These are phyloP conservation scores for Acrasis kona DNA, from an alignment of 78 protist genomes.

Conservation along the genomic window DNA sequence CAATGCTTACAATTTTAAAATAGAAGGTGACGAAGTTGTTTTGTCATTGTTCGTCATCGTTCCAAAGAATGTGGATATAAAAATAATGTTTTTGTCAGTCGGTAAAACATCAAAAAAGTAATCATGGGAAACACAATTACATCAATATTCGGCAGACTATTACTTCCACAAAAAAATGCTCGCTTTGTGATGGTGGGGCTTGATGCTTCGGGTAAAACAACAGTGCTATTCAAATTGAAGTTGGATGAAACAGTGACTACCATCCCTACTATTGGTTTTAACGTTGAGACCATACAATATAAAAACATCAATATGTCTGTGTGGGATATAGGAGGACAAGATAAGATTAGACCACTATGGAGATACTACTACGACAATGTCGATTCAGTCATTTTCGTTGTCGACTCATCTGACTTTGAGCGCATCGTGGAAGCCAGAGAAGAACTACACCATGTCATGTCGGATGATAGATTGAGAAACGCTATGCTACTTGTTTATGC, in stretches of 20 bases:
- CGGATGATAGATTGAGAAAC: conserved; percentile 46
- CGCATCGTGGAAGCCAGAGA: conserved; percentile 15
- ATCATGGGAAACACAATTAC: too few species aligned
- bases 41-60: too few species aligned
- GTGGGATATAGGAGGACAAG: conserved; percentile 46
- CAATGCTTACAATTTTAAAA: too few species aligned
- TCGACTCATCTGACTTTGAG: conserved; percentile 31
- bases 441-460: conserved; percentile 65
- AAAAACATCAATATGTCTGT: conserved; percentile 11
- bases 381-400: conserved; percentile 33
- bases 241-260: neutral
- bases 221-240: neutral
- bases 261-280: conserved; percentile 22
- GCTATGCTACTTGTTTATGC: conserved; percentile 66
- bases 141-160: too few species aligned
- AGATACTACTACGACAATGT: conserved; percentile 25
- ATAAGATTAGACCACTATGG: conserved; percentile 37
- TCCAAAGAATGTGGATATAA: too few species aligned
- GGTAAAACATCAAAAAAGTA: too few species aligned
- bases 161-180: too few species aligned
- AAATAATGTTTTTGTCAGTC: too few species aligned
- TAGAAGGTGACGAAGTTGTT: too few species aligned
- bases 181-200: conserved; percentile 14
- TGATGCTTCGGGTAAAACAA: conserved; percentile 15
- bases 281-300: conserved; percentile 35